Evolutionary conservation across 2,329 filamentous ascomycete genomes (phyloP).

Genomic region (Aaosphaeria pasadenensis): DNA sequence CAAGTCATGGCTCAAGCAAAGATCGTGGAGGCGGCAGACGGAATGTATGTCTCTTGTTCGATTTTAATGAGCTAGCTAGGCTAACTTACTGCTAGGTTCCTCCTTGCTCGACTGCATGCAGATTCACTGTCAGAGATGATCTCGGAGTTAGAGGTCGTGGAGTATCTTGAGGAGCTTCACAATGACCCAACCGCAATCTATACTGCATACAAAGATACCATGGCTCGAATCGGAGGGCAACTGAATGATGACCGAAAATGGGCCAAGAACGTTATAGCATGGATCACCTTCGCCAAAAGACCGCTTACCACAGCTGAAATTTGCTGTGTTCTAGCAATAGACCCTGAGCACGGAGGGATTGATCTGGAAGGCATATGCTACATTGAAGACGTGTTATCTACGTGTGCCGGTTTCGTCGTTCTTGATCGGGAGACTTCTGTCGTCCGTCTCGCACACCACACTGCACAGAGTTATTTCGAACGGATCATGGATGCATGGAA

Average conservation of each 20-base stretch:
- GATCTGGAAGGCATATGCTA: constrained; percentile 12
- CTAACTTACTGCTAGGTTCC: constrained; percentile 14
- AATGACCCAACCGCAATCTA: constrained; percentile 33
- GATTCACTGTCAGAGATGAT: constrained; percentile 31
- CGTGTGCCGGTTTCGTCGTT: constrained; percentile 29
- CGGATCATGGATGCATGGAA: constrained; percentile 16
- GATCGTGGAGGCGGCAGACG: constrained; percentile 9
- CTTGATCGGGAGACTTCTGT: constrained; percentile 24
- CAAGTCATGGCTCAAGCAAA: constrained; percentile 5
- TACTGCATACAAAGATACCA: constrained; percentile 41
- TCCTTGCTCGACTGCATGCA: constrained; percentile 40
- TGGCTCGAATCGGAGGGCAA: constrained; percentile 45
- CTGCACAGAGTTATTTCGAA: constrained; percentile 28
- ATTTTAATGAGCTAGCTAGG: not conserved
- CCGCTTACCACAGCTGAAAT: constrained; percentile 12
- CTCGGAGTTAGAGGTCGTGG: constrained; percentile 31
- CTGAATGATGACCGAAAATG: constrained; percentile 24
- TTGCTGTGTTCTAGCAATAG: constrained; percentile 11
- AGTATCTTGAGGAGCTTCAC: constrained; percentile 28
- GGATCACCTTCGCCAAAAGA: constrained; percentile 12
- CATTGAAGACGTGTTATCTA: constrained; percentile 11
- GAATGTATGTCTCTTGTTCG: constrained; percentile 11
- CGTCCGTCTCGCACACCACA: constrained; percentile 28
- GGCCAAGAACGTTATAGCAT: constrained; percentile 28
- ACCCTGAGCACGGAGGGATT: constrained; percentile 1